Percentiles rank a stretch among this genome's conserved stretches.
Conservation (phyloP, 1,139 yeast species). For the Yamadazyma siamensis region DNA sequence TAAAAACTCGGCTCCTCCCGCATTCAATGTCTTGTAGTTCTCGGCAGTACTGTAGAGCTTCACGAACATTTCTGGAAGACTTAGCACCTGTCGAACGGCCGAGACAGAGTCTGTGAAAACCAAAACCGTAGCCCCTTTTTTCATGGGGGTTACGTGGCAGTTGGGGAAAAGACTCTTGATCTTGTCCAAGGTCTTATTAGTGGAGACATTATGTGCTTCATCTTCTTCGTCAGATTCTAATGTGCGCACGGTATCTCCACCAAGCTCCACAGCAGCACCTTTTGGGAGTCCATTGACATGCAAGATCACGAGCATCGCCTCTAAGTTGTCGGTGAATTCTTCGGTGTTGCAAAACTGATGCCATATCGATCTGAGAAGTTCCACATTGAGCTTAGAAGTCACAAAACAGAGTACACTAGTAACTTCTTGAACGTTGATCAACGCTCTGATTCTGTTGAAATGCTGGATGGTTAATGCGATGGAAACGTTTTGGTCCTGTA, state of each 20-base stretch:
- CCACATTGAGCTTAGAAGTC: conserved; percentile 27
- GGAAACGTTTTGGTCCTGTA: conserved; percentile 14
- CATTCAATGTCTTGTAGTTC: conserved; percentile 1
- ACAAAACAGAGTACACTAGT: conserved; percentile 56
- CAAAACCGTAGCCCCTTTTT: conserved; percentile 6
- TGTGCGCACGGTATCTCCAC: conserved; percentile 51
- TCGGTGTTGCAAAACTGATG: conserved; percentile 20
- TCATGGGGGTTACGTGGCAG: conserved; percentile 3
- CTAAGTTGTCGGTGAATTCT: conserved; percentile 10
- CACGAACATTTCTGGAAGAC: conserved; percentile 1
- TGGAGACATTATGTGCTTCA: too few species aligned
- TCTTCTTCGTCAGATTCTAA: conserved; percentile 32
- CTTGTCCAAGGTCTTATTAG: too few species aligned
- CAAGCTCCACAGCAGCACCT: conserved; percentile 76
- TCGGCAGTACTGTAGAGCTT: conserved; percentile 9
- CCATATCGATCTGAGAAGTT: conserved; percentile 38
- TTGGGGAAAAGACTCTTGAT: too few species aligned
- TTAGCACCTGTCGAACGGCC: conserved; percentile 11
- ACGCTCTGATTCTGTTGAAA: conserved; percentile 57
- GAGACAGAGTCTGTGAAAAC: conserved; percentile 8
- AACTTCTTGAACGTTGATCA: conserved; percentile 45
- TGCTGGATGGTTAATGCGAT: conserved; percentile 67
- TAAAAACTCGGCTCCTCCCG: conserved; percentile 17
- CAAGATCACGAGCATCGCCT: conserved; percentile 44
- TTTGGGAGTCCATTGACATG: conserved; percentile 65